These are phyloP conservation scores for Aschersonia sp. DNA, from an alignment of 2,329 filamentous ascomycete species.

Conservation along the genomic window DNA sequence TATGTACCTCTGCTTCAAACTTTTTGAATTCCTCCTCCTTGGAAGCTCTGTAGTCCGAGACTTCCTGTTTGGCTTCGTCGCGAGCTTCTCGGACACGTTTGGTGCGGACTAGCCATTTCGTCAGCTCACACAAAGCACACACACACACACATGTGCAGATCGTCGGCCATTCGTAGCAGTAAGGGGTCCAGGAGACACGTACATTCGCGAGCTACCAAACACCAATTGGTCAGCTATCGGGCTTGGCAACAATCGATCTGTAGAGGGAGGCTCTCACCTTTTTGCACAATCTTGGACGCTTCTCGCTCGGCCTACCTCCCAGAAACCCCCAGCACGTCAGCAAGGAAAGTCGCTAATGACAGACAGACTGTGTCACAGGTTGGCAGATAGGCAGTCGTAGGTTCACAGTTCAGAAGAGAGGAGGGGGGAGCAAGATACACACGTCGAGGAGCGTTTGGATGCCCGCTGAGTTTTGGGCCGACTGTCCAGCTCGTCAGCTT, in stretches of 20 bases:
- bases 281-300: constrained; percentile 97
- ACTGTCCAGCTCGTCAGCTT: constrained; percentile 35
- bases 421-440: constrained; percentile 22
- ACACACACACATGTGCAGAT: no score
- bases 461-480: constrained; percentile 94
- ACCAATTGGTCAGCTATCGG: background rate
- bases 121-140: constrained; percentile 3
- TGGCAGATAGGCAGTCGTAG: no score
- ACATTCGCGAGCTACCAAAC: constrained; percentile 72
- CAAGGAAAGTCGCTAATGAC: no score
- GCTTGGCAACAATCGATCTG: background rate
- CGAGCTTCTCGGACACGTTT: constrained; percentile 96
- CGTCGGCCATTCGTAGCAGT: background rate
- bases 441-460: constrained; percentile 99
- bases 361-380: no score
- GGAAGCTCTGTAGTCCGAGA: constrained; percentile 74
- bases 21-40: constrained; percentile 94
- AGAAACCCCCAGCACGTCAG: no score
- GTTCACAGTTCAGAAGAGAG: constrained; percentile 1
- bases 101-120: constrained; percentile 45
- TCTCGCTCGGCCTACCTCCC: constrained; percentile 74
- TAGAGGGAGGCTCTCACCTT: constrained; percentile 44
- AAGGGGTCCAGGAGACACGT: constrained; percentile 19
- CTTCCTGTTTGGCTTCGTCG: constrained; percentile 93
- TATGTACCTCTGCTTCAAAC: constrained; percentile 58